Evolutionary conservation across 441 rosid genomes (phyloP).

Genomic region (Syzygium syzygioides): DNA sequence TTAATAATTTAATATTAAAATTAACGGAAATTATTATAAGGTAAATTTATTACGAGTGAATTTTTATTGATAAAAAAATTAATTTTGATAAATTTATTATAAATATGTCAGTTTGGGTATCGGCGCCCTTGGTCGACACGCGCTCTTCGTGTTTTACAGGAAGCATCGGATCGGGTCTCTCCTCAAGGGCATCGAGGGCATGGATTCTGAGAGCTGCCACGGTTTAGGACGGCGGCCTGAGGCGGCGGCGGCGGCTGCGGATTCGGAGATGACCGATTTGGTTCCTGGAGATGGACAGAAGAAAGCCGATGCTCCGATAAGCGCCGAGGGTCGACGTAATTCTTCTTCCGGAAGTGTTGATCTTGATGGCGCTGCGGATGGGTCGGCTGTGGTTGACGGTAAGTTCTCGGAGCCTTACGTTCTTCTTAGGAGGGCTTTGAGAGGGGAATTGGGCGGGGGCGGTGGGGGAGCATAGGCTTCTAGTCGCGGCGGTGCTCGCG

Average conservation of each 20-base stretch:
- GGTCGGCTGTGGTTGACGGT: slow-evolving; percentile 1
- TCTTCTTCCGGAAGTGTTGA: not conserved
- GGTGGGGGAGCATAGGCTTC: slow-evolving; percentile 28
- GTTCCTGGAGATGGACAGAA: not conserved
- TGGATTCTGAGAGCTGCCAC: not conserved
- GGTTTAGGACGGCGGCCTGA: not conserved
- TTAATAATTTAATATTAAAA: no score
- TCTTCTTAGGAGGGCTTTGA: slow-evolving; percentile 44
- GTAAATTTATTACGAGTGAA: no score
- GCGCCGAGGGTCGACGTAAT: not conserved
- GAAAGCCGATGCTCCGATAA: no score
- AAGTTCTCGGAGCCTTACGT: slow-evolving; percentile 39
- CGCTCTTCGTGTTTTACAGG: no score
- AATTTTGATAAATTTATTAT: not conserved
- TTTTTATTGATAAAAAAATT: no score
- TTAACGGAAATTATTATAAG: no score
- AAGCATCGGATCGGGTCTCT: not conserved
- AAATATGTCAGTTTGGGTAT: no score
- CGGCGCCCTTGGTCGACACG: no score
- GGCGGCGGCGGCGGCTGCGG: not conserved
- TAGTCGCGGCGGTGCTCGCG: slow-evolving; percentile 56
- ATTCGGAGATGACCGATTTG: not conserved
- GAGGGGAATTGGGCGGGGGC: slow-evolving; percentile 29
- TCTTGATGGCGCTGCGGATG: not conserved
- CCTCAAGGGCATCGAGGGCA: not conserved